These are phyloP conservation scores for Candida ovalis DNA, from an alignment of 805 yeast species.

Conservation along the genomic window DNA sequence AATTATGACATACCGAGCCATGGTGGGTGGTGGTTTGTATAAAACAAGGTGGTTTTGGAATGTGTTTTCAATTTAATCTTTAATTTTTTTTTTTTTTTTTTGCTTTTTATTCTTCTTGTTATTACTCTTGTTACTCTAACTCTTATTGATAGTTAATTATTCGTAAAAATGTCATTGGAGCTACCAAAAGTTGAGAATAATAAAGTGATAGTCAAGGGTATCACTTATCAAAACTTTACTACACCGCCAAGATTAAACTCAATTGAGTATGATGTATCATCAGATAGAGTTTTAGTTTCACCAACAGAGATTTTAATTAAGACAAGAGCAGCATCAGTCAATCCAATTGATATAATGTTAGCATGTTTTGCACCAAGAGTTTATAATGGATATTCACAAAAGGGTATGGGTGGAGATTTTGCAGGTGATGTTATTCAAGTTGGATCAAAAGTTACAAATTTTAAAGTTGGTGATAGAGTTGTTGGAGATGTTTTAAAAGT, in stretches of 20 bases:
- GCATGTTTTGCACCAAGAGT: conserved; percentile 5
- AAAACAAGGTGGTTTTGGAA: too few species aligned
- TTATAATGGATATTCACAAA: conserved; percentile 6
- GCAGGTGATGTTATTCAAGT: conserved; percentile 21
- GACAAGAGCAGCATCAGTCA: conserved; percentile 16
- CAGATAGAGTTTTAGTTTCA: conserved; percentile 1
- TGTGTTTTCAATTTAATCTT: too few species aligned
- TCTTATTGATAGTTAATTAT: too few species aligned
- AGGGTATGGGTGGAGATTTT: conserved; percentile 23
- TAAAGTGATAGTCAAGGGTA: conserved; percentile 8
- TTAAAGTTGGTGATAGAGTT: conserved; percentile 20
- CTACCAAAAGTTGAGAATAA: conserved; percentile 7
- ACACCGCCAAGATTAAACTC: conserved; percentile 7
- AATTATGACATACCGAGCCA: too few species aligned
- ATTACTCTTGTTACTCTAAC: too few species aligned
- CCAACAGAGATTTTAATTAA: conserved; percentile 18
- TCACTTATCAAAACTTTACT: conserved; percentile 13
- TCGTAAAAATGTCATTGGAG: background rate
- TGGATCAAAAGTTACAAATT: conserved; percentile 14
- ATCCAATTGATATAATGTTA: conserved; percentile 21
- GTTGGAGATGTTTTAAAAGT: conserved; percentile 14
- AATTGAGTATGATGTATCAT: conserved; percentile 3
- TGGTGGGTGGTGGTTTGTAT: too few species aligned
- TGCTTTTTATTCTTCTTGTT: too few species aligned
- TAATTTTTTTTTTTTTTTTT: too few species aligned